Conservation (phyloP, 192 early-diverging fungal species). For the Funneliformis geosporum region DNA sequence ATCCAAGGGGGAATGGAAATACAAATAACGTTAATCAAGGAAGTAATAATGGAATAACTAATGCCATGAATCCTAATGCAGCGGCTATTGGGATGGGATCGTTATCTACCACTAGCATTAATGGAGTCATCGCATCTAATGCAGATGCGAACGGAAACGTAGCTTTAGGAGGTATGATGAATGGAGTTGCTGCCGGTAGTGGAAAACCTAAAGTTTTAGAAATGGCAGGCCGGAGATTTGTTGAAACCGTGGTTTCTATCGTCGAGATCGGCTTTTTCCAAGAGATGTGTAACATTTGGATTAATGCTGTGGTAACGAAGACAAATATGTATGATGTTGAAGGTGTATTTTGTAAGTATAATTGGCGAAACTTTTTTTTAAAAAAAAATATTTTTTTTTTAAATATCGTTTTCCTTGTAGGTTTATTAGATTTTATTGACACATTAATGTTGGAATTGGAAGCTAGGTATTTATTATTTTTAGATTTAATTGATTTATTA, state of each 20-base stretch:
- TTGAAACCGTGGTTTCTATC: conserved; percentile 49
- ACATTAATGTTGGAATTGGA: conserved; percentile 47
- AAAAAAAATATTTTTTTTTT: background rate
- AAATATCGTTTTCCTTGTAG: conserved; percentile 16
- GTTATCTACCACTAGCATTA: background rate
- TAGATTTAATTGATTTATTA: background rate
- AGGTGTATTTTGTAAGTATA: conserved; percentile 50
- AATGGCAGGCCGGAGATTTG: conserved; percentile 49
- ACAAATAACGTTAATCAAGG: conserved; percentile 25
- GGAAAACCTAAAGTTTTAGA: conserved; percentile 53
- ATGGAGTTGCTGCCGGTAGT: conserved; percentile 34
- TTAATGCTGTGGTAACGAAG: conserved; percentile 48
- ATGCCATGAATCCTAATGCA: conserved; percentile 38
- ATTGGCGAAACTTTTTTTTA: background rate
- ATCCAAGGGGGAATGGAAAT: conserved; percentile 27
- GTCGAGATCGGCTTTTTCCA: conserved; percentile 51
- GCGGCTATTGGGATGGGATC: conserved; percentile 17
- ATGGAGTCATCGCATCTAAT: conserved; percentile 26
- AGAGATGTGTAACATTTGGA: conserved; percentile 52
- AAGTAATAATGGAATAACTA: conserved; percentile 35
- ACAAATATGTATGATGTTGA: conserved; percentile 54
- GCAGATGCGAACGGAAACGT: conserved; percentile 19
- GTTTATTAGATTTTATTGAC: conserved; percentile 51
- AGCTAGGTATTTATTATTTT: conserved; percentile 36
- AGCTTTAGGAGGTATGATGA: background rate